Evolutionary conservation across 352 stramenopile genomes (phyloP).

Genomic region (Globisporangium megalacanthum): DNA sequence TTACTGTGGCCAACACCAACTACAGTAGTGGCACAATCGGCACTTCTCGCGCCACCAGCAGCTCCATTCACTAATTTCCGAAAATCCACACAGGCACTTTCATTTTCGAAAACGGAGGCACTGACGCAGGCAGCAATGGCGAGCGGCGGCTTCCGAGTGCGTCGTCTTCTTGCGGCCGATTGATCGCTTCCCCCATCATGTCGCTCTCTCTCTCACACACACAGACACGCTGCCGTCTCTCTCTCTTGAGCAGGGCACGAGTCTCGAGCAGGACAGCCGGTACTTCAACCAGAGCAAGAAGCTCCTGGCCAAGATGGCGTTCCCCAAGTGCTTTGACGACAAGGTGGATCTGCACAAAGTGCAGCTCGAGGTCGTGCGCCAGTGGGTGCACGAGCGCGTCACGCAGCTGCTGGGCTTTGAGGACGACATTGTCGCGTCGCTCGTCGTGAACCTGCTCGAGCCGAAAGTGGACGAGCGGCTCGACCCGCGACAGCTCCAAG

Average conservation of each 20-base stretch:
- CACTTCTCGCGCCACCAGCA: slow-evolving; percentile 4
- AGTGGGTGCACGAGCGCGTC: slow-evolving; percentile 86
- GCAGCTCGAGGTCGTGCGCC: slow-evolving; percentile 86
- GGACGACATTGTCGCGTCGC: slow-evolving; percentile 88
- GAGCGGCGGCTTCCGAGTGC: slow-evolving; percentile 29
- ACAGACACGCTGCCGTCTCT: neutral
- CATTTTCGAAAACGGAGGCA: neutral
- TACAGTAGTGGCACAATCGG: neutral
- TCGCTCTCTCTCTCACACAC: neutral
- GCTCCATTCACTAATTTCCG: slow-evolving; percentile 3
- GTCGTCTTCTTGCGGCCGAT: neutral
- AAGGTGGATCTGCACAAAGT: slow-evolving; percentile 86
- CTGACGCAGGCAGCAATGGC: slow-evolving; percentile 13
- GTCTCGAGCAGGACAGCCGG: slow-evolving; percentile 75
- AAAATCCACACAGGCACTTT: neutral
- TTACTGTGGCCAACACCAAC: neutral
- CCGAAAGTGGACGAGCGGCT: slow-evolving; percentile 61
- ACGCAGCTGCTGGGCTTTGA: slow-evolving; percentile 88
- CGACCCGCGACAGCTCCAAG: slow-evolving; percentile 84
- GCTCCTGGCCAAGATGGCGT: slow-evolving; percentile 79
- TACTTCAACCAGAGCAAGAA: slow-evolving; percentile 89
- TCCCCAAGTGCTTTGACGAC: slow-evolving; percentile 72
- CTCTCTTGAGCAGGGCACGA: slow-evolving; percentile 38
- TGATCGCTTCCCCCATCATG: neutral
- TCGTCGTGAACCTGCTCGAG: slow-evolving; percentile 84